A percentile compares a stretch with the other conserved stretches of the same genome.
These are phyloP conservation scores for Mucor circinelloides DNA, from an alignment of 371 early-diverging fungal species.

Conservation along the genomic window DNA sequence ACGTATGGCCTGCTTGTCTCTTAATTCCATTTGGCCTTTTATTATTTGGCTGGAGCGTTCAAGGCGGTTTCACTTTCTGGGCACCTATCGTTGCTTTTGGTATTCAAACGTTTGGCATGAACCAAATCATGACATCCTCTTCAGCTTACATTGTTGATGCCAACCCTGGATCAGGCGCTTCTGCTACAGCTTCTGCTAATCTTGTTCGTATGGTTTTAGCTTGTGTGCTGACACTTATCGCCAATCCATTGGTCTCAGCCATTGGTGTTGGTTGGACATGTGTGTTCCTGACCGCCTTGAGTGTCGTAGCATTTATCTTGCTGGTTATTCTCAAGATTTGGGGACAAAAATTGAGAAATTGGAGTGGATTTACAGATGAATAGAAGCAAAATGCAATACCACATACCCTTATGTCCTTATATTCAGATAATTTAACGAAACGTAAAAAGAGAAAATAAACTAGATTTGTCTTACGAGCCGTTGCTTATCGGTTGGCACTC, in stretches of 20 bases:
- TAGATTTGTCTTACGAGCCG: too few species aligned
- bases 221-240: conserved; percentile 35
- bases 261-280: conserved; percentile 29
- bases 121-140: conserved; percentile 39
- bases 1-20: conserved; percentile 38
- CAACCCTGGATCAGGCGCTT: conserved; percentile 46
- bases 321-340: conserved; percentile 18
- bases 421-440: too few species aligned
- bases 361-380: conserved; percentile 15
- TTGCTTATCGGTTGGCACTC: too few species aligned
- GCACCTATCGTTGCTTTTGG: conserved; percentile 45
- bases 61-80: conserved; percentile 31
- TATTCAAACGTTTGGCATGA: conserved; percentile 53
- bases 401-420: neutral
- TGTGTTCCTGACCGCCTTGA: conserved; percentile 19
- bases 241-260: conserved; percentile 26
- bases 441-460: too few species aligned
- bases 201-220: conserved; percentile 48
- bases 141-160: conserved; percentile 49
- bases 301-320: conserved; percentile 3
- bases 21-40: conserved; percentile 44
- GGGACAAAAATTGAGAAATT: conserved; percentile 18
- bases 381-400: neutral
- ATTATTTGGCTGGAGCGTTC: conserved; percentile 48
- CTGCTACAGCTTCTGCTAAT: conserved; percentile 49